Evolutionary conservation across 2,329 filamentous ascomycete species (phyloP), one percentile per base, ranked within the genome.

Genomic region (Dactylellina parvicollis): DNA sequence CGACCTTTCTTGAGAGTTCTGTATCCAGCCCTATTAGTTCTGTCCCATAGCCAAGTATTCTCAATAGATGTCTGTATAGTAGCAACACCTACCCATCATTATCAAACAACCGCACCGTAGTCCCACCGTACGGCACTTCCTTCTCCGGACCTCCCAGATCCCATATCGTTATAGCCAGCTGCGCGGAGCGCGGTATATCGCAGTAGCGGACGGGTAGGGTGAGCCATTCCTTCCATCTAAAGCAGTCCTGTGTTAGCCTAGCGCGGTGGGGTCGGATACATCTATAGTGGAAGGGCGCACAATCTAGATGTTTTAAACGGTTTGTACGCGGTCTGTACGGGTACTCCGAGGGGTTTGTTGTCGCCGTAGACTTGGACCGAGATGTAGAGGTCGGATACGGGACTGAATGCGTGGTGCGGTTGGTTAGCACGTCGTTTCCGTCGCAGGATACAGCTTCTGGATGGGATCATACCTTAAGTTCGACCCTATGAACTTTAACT

Each of bases 221-320:
- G 26, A 99, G 86, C 95, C 96, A 99, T 83, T 98, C 94, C 80
- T 96, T 96, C 95, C 95, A 97, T 79, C 88, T 88, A 69, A n/a
- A n/a, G 3, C 20, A 42, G 16, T 38, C 20, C 14, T 16, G 20
- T 49, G 9, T 24, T 22, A 40, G 10, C 18, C 9, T 20, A 22
- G 16, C 20, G 20, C 24, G n/a, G 4, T 18, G n/a, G 3, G 22
- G 30, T 57, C 44, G 28, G 1, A 34, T 20, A 34, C 3, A 4
- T 1, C 14, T n/a, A n/a, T 20, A 34, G 26, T 22, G 22, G 4
- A 18, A 14, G 5, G 12, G 30, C 80, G 57, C 76, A 89, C 84
- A 84, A 87, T 82, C 88, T 83, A 78, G 90, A 88, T 34, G 86
- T 86, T 79, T 92, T 92, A 80, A 99, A 98, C 5, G 92, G 83